Conservation (phyloP, 2,329 filamentous ascomycete species). For the Botrytis hyacinthi region DNA sequence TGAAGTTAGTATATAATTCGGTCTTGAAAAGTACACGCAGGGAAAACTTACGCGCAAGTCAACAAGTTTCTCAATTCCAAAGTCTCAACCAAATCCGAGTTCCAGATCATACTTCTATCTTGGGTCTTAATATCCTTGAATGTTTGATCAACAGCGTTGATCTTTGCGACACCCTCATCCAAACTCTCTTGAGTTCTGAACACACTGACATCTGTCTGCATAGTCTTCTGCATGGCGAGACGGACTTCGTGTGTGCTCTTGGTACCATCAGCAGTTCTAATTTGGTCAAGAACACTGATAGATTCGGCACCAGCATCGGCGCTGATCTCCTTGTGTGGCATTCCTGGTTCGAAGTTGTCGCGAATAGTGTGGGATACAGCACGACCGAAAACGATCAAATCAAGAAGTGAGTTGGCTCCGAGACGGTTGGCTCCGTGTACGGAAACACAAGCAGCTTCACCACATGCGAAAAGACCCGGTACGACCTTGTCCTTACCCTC, state of each 20-base stretch:
- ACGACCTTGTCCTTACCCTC: conserved; percentile 44
- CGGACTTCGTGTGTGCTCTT: conserved; percentile 84
- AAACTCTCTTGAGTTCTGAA: conserved; percentile 87
- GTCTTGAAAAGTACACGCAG: neutral
- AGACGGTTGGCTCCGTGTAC: conserved; percentile 50
- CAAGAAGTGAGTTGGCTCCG: conserved; percentile 49
- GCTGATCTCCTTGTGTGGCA: conserved; percentile 61
- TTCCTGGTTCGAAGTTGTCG: conserved; percentile 49
- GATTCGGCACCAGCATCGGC: conserved; percentile 69
- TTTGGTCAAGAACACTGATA: conserved; percentile 73
- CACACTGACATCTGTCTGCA: conserved; percentile 96
- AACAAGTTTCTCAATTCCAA: conserved; percentile 92
- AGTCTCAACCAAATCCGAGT: conserved; percentile 94
- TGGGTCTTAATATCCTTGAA: conserved; percentile 88
- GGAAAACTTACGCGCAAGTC: conserved; percentile 78
- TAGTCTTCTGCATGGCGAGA: conserved; percentile 92
- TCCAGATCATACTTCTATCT: conserved; percentile 99
- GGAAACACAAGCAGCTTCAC: conserved; percentile 49
- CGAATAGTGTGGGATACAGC: conserved; percentile 91
- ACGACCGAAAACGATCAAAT: conserved; percentile 50
- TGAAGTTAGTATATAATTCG: conserved; percentile 3
- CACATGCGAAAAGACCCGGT: conserved; percentile 48
- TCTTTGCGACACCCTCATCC: conserved; percentile 88
- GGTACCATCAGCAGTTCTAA: conserved; percentile 37
- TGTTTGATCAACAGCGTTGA: conserved; percentile 76